phyloP scores from a whole-genome alignment of 192 early-diverging fungal species.

The Neocallimastix lanati region DNA sequence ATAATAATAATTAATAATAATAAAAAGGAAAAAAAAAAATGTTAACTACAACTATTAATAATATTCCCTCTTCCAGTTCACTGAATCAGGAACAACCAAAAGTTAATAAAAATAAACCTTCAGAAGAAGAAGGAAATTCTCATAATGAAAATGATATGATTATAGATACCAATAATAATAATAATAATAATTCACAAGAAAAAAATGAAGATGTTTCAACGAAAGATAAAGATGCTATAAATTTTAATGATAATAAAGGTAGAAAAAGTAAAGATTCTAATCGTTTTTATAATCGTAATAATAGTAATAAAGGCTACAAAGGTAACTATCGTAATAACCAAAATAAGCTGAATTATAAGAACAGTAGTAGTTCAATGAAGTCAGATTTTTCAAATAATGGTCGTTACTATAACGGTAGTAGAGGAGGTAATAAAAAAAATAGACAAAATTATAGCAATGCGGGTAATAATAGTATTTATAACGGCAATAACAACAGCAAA shows the following conservation, averaged over 20 bases:
- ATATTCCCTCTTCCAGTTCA: not conserved
- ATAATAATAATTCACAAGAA: too few relatives aligned
- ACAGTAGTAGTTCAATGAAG: not conserved
- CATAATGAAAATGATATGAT: not conserved
- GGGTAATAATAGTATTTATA: not conserved
- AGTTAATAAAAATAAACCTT: not conserved
- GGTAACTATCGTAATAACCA: not conserved
- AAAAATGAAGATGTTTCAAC: not conserved
- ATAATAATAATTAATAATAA: too few relatives aligned
- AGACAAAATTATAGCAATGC: not conserved
- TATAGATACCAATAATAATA: not conserved
- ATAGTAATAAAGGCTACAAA: not conserved
- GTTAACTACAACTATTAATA: too few relatives aligned
- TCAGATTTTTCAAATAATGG: not conserved
- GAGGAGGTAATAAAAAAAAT: not conserved
- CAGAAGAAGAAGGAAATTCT: too few relatives aligned
- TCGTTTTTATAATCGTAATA: not conserved
- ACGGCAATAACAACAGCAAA: too few relatives aligned
- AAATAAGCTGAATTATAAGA: not conserved
- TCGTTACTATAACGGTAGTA: not conserved
- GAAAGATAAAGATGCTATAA: not conserved
- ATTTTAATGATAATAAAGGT: not conserved
- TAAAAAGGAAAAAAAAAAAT: too few relatives aligned
- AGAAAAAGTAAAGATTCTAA: not conserved
- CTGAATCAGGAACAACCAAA: not conserved